Evolutionary conservation across 2,329 filamentous ascomycete species (phyloP).

Genomic region (Beauveria sp.): DNA sequence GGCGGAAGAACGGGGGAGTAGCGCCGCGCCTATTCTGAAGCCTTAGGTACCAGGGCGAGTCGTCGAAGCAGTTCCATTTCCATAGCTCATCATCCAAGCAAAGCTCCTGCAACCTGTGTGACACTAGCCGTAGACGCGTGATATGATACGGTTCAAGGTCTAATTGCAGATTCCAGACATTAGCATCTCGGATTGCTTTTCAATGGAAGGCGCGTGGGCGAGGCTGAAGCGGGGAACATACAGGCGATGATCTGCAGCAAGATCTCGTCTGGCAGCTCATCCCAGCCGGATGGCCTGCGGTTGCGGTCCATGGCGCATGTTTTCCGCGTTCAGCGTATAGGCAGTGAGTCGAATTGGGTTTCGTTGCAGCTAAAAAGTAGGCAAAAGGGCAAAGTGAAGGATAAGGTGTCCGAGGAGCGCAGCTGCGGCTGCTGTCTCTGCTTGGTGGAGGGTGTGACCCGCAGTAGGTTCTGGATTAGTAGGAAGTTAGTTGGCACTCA

Average conservation of each 20-base stretch:
- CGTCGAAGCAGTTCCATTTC: slow-evolving; percentile 66
- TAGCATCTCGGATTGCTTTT: background rate
- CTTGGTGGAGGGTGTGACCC: slow-evolving; percentile 1
- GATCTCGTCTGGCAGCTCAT: slow-evolving; percentile 56
- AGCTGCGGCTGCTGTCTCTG: background rate
- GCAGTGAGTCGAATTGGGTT: background rate
- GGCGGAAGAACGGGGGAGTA: background rate
- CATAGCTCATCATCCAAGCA: slow-evolving; percentile 71
- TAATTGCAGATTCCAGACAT: slow-evolving; percentile 12
- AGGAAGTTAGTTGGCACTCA: background rate
- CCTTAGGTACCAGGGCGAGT: slow-evolving; percentile 58
- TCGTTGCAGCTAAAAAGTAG: background rate
- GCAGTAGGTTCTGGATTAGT: slow-evolving; percentile 1
- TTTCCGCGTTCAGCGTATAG: background rate
- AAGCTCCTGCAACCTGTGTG: slow-evolving; percentile 54
- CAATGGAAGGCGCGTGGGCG: slow-evolving; percentile 12
- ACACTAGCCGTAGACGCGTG: slow-evolving; percentile 62
- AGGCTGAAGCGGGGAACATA: slow-evolving; percentile 31
- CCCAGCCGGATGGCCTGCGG: slow-evolving; percentile 22
- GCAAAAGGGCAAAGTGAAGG: background rate
- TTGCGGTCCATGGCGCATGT: slow-evolving; percentile 22
- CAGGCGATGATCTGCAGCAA: slow-evolving; percentile 55
- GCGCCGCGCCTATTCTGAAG: slow-evolving; percentile 31
- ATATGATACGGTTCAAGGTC: slow-evolving; percentile 36
- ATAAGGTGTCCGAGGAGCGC: background rate